A percentile compares a stretch with the other conserved stretches of the same genome.
These are phyloP conservation scores for Gossypium davidsonii DNA, from an alignment of 441 rosid species.

Conservation along the genomic window DNA sequence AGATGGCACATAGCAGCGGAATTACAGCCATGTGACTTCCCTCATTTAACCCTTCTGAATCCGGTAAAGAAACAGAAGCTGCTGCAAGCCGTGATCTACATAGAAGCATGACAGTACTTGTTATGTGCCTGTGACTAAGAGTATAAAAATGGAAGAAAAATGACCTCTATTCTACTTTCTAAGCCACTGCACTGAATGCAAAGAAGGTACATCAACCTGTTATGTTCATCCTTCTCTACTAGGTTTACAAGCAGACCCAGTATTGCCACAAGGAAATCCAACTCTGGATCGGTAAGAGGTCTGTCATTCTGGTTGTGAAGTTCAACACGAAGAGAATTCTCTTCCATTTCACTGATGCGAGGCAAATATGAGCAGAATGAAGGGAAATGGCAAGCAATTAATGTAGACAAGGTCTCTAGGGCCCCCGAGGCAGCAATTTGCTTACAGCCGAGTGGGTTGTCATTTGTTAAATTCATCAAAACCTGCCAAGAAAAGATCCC, in stretches of 20 bases:
- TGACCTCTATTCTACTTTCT: neutral
- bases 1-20: slow-evolving; percentile 77
- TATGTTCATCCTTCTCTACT: slow-evolving; percentile 84
- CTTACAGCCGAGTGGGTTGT: slow-evolving; percentile 71
- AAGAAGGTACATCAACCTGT: slow-evolving; percentile 51
- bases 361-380: slow-evolving; percentile 47
- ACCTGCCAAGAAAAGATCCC: slow-evolving; percentile 45
- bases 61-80: slow-evolving; percentile 44
- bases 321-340: slow-evolving; percentile 22
- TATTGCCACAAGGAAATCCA: slow-evolving; percentile 90
- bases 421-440: slow-evolving; percentile 84
- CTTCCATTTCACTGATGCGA: slow-evolving; percentile 28
- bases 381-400: slow-evolving; percentile 79
- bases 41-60: slow-evolving; percentile 43
- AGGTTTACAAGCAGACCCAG: slow-evolving; percentile 87
- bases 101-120: neutral
- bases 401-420: slow-evolving; percentile 63
- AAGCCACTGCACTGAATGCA: neutral
- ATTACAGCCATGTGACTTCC: slow-evolving; percentile 53
- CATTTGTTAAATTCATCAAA: slow-evolving; percentile 93
- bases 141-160: neutral
- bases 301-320: slow-evolving; percentile 30
- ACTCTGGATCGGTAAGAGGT: slow-evolving; percentile 75
- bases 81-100: slow-evolving; percentile 81
- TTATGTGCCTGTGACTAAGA: neutral